A percentile compares a stretch with the other conserved stretches of the same genome.
phyloP scores from a whole-genome alignment of 1,284 basidiomycete species.

The Ustilago vetiveriae region DNA sequence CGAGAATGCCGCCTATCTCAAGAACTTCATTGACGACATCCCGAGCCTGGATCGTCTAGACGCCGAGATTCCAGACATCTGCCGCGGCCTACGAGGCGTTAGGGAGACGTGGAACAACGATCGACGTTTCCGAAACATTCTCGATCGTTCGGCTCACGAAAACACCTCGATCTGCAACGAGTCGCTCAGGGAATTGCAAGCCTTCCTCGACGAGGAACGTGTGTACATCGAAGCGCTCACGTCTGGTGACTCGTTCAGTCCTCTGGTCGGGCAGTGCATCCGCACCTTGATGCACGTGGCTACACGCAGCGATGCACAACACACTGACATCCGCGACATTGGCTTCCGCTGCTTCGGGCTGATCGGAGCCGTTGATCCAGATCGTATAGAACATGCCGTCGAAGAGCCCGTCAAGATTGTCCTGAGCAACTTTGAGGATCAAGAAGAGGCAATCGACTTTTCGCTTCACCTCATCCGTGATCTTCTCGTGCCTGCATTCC shows the following conservation, averaged over 20 bases:
- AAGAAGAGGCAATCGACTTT: slow-evolving; percentile 81
- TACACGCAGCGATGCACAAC: slow-evolving; percentile 75
- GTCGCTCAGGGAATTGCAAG: slow-evolving; percentile 80
- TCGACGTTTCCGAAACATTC: slow-evolving; percentile 73
- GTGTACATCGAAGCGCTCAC: slow-evolving; percentile 49
- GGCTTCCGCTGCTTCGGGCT: slow-evolving; percentile 92
- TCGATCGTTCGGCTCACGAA: slow-evolving; percentile 81
- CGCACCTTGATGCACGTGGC: slow-evolving; percentile 77
- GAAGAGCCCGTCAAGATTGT: slow-evolving; percentile 78
- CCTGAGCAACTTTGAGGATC: slow-evolving; percentile 82
- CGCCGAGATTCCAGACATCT: slow-evolving; percentile 62
- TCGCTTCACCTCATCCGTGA: slow-evolving; percentile 86
- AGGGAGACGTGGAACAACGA: slow-evolving; percentile 70
- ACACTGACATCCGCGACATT: slow-evolving; percentile 69
- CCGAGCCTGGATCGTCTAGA: slow-evolving; percentile 70
- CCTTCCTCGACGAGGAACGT: slow-evolving; percentile 50
- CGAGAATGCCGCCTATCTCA: slow-evolving; percentile 71
- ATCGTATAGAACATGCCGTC: slow-evolving; percentile 80
- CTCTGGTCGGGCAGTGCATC: slow-evolving; percentile 77
- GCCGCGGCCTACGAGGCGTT: slow-evolving; percentile 50
- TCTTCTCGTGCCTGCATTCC: slow-evolving; percentile 88
- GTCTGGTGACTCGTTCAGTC: slow-evolving; percentile 77
- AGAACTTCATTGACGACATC: slow-evolving; percentile 73
- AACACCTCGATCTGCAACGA: slow-evolving; percentile 82
- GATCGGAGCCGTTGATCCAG: slow-evolving; percentile 95